These are phyloP conservation scores for Xylaria sp. DNA, from an alignment of 2,329 filamentous ascomycete genomes.

Conservation along the genomic window DNA sequence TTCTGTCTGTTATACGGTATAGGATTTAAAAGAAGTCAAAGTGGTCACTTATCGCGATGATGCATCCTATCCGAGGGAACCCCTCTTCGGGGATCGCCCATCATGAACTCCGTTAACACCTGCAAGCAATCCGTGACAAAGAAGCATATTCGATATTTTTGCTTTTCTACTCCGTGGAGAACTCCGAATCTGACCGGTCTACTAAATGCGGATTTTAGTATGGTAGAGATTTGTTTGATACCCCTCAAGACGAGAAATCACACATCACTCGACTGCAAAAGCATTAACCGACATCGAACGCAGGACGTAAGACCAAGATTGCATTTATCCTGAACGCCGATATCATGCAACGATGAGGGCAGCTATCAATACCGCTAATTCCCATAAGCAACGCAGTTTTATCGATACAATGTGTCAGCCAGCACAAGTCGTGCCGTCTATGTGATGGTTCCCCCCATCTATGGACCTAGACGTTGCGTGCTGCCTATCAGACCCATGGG, in stretches of 20 bases:
- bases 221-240: not conserved
- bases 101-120: not conserved
- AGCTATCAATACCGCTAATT: not conserved
- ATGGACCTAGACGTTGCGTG: slow-evolving; percentile 65
- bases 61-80: no score
- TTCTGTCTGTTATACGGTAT: no score
- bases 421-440: not conserved
- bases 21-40: no score
- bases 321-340: slow-evolving; percentile 14
- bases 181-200: not conserved
- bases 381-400: slow-evolving; percentile 8
- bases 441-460: slow-evolving; percentile 5
- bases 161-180: not conserved
- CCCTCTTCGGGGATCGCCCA: not conserved
- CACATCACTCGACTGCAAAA: not conserved
- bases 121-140: not conserved
- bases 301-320: slow-evolving; percentile 1
- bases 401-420: slow-evolving; percentile 16
- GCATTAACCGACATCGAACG: not conserved
- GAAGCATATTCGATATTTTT: not conserved
- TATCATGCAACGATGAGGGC: slow-evolving; percentile 11
- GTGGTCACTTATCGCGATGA: no score
- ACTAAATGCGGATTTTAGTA: not conserved
- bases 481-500: slow-evolving; percentile 58
- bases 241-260: not conserved